phyloP scores from a whole-genome alignment of 2,329 filamentous ascomycete species.

The Trichophyton benhamiae region DNA sequence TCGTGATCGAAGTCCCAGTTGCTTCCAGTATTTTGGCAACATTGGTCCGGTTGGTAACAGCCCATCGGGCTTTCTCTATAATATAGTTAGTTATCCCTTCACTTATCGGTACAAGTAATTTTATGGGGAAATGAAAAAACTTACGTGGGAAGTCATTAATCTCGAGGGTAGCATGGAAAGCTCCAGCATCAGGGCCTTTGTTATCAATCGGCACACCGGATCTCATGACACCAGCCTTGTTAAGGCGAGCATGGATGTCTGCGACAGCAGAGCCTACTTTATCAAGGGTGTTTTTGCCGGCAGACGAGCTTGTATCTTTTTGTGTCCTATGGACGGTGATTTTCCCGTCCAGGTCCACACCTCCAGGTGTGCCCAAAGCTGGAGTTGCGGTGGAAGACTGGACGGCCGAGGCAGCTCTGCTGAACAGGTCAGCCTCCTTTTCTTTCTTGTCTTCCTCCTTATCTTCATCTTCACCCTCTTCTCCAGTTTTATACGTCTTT shows the following conservation, averaged over 20 bases:
- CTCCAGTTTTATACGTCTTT: slow-evolving; percentile 80
- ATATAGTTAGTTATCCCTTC: slow-evolving; percentile 9
- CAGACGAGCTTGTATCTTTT: slow-evolving; percentile 35
- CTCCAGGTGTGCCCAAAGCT: slow-evolving; percentile 39
- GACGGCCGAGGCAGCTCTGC: slow-evolving; percentile 52
- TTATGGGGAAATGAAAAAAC: slow-evolving; percentile 16
- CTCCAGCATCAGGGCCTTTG: slow-evolving; percentile 91
- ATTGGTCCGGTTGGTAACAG: slow-evolving; percentile 95
- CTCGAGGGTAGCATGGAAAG: slow-evolving; percentile 91
- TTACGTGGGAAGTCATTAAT: slow-evolving; percentile 94
- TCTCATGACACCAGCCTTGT: slow-evolving; percentile 76
- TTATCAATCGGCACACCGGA: slow-evolving; percentile 94
- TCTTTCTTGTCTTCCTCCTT: slow-evolving; percentile 56
- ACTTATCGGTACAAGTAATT: background rate
- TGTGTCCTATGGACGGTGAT: slow-evolving; percentile 63
- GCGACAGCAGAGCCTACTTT: slow-evolving; percentile 83
- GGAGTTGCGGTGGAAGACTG: slow-evolving; percentile 43
- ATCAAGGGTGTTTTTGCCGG: slow-evolving; percentile 57
- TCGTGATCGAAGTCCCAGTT: slow-evolving; percentile 91
- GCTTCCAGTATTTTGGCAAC: slow-evolving; percentile 95
- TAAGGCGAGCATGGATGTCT: slow-evolving; percentile 80
- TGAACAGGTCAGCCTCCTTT: slow-evolving; percentile 44
- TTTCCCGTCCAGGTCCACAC: slow-evolving; percentile 52
- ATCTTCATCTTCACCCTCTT: slow-evolving; percentile 64
- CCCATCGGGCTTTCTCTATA: slow-evolving; percentile 84